Conservation (phyloP, 208 protist species). For the Crithidia expoeki region DNA sequence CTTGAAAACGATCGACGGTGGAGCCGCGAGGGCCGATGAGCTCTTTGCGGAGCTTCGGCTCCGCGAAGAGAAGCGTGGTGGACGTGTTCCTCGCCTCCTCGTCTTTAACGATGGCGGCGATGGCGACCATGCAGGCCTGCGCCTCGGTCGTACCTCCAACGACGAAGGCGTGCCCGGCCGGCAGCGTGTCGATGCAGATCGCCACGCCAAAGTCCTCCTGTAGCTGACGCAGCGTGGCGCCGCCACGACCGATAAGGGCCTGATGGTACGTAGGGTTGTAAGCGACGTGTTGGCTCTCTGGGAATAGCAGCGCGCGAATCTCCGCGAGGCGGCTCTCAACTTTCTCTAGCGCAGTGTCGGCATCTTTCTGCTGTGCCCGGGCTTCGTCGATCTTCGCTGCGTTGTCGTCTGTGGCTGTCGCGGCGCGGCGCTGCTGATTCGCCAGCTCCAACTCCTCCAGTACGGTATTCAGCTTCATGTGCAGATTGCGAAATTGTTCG, state of each 20-base stretch:
- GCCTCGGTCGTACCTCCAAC: slow-evolving; percentile 34
- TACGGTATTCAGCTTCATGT: slow-evolving; percentile 18
- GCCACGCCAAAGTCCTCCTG: slow-evolving; percentile 65
- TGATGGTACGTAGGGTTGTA: slow-evolving; percentile 33
- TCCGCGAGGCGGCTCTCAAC: slow-evolving; percentile 28
- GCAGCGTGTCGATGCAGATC: slow-evolving; percentile 47
- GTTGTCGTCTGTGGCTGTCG: background rate
- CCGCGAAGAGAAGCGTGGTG: slow-evolving; percentile 22
- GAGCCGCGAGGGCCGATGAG: slow-evolving; percentile 51
- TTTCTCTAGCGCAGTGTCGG: slow-evolving; percentile 7
- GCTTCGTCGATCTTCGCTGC: slow-evolving; percentile 16
- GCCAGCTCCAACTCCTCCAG: slow-evolving; percentile 20
- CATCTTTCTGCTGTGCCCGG: slow-evolving; percentile 4
- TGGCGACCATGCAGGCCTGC: slow-evolving; percentile 39
- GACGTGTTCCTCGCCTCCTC: slow-evolving; percentile 27
- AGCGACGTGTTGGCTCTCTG: slow-evolving; percentile 29
- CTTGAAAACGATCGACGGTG: slow-evolving; percentile 45
- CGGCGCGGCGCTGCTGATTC: slow-evolving; percentile 9
- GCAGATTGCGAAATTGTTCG: slow-evolving; percentile 28
- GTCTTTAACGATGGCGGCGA: slow-evolving; percentile 36
- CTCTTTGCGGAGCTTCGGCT: slow-evolving; percentile 23
- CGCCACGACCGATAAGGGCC: slow-evolving; percentile 43
- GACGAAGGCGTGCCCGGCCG: slow-evolving; percentile 34
- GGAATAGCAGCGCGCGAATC: slow-evolving; percentile 28
- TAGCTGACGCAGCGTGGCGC: slow-evolving; percentile 62